Conservation (phyloP, 1,284 basidiomycete species). For the Takashimella koratensis region DNA sequence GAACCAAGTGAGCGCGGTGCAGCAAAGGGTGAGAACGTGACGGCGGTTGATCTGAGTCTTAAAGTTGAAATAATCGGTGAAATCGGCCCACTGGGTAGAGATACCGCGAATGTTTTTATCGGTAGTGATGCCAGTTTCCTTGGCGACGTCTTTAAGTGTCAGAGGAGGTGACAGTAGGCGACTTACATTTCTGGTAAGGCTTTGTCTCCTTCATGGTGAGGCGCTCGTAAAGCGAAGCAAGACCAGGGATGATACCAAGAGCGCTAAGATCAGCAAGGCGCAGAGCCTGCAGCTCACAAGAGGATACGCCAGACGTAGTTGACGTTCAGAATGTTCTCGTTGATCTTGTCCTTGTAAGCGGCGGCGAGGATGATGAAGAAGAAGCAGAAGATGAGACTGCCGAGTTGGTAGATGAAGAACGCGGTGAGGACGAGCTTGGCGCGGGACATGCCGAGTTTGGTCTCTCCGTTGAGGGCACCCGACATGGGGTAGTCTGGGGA, state of each 20-base stretch:
- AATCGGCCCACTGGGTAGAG: constrained; percentile 44
- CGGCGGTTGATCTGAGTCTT: constrained; percentile 55
- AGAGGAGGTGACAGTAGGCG: too few species aligned
- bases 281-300: too few species aligned
- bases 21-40: constrained; percentile 63
- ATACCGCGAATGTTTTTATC: constrained; percentile 9
- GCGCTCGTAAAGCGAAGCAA: constrained; percentile 68
- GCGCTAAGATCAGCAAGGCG: too few species aligned
- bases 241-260: constrained; percentile 64
- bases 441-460: constrained; percentile 56
- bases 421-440: constrained; percentile 62
- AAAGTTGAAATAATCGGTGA: constrained; percentile 54
- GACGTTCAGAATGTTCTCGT: constrained; percentile 56
- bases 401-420: neutral
- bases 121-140: constrained; percentile 3
- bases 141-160: too few species aligned
- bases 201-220: constrained; percentile 68
- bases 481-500: constrained; percentile 76
- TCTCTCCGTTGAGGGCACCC: neutral
- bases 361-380: constrained; percentile 65
- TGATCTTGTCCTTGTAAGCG: constrained; percentile 64
- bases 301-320: constrained; percentile 66
- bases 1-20: constrained; percentile 54
- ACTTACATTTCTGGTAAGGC: constrained; percentile 53
- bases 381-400: constrained; percentile 35